A percentile compares a stretch with the other conserved stretches of the same genome.
Conservation (phyloP, 1,284 basidiomycete species). For the Ganoderma resinaceum region DNA sequence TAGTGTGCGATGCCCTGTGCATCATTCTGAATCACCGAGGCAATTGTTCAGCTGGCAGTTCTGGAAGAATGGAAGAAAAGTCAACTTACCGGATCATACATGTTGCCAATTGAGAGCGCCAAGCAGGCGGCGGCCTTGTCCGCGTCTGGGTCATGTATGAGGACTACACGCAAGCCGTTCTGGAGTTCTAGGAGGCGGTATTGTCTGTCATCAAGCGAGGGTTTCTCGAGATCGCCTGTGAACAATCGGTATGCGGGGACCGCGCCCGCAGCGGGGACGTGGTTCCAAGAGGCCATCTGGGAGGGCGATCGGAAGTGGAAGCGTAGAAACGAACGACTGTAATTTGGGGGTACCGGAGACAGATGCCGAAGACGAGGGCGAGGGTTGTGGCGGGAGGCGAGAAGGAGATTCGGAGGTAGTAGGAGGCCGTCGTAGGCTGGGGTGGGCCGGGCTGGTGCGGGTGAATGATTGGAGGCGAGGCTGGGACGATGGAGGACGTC, state of each 20-base stretch:
- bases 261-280: slow-evolving; percentile 23
- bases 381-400: slow-evolving; percentile 6
- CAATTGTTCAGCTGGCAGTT: background rate
- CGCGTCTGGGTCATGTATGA: slow-evolving; percentile 65
- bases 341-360: slow-evolving; percentile 29
- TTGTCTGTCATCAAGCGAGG: slow-evolving; percentile 50
- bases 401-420: slow-evolving; percentile 14
- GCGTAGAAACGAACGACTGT: slow-evolving; percentile 15
- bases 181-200: slow-evolving; percentile 61
- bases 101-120: slow-evolving; percentile 69
- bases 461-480: slow-evolving; percentile 7
- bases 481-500: slow-evolving; percentile 4
- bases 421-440: background rate
- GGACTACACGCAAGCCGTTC: slow-evolving; percentile 67
- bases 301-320: slow-evolving; percentile 6
- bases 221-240: slow-evolving; percentile 47
- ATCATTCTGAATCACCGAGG: slow-evolving; percentile 40
- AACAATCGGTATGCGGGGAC: slow-evolving; percentile 33
- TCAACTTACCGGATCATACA: slow-evolving; percentile 61
- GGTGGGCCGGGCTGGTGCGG: background rate
- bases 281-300: slow-evolving; percentile 25
- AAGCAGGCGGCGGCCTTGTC: slow-evolving; percentile 74
- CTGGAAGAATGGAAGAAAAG: slow-evolving; percentile 10
- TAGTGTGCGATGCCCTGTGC: slow-evolving; percentile 58
- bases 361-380: slow-evolving; percentile 20